Evolutionary conservation across 192 early-diverging fungal genomes (phyloP).

Genomic region (Coemansia sp.): DNA sequence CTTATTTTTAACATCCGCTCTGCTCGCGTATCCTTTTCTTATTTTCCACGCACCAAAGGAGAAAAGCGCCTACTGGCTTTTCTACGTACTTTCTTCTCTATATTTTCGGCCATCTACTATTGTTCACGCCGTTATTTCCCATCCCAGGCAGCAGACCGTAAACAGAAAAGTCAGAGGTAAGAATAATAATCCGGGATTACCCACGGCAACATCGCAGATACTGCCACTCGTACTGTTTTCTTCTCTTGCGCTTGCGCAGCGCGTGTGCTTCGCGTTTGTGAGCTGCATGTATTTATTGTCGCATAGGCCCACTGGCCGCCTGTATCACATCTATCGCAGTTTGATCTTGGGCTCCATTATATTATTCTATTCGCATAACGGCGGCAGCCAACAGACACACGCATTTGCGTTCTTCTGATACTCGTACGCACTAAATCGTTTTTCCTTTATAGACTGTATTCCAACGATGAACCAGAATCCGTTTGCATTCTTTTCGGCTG

Average conservation of each 20-base stretch:
- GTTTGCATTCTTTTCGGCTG: slow-evolving; percentile 48
- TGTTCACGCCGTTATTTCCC: not conserved
- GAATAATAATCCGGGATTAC: not conserved
- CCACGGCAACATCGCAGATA: not conserved
- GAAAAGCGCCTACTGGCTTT: not conserved
- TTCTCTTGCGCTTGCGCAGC: not conserved
- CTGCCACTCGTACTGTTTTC: not conserved
- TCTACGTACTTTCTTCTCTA: not conserved
- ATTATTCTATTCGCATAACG: not conserved
- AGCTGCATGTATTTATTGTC: too few species aligned
- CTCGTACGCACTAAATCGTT: not conserved
- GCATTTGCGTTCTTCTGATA: too few species aligned
- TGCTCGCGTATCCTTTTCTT: too few species aligned
- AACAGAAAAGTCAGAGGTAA: not conserved
- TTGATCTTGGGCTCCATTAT: slow-evolving; percentile 9
- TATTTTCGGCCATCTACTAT: not conserved
- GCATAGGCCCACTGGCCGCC: not conserved
- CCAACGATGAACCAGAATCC: slow-evolving; percentile 46
- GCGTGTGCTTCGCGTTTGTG: not conserved
- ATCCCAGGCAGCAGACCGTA: not conserved
- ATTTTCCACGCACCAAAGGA: too few species aligned
- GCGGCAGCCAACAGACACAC: too few species aligned
- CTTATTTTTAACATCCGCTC: not conserved
- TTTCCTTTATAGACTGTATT: not conserved
- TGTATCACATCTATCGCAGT: slow-evolving; percentile 29